Base-by-base conservation (phyloP, 305 asterid species). In the Plantago lanceolata region DNA sequence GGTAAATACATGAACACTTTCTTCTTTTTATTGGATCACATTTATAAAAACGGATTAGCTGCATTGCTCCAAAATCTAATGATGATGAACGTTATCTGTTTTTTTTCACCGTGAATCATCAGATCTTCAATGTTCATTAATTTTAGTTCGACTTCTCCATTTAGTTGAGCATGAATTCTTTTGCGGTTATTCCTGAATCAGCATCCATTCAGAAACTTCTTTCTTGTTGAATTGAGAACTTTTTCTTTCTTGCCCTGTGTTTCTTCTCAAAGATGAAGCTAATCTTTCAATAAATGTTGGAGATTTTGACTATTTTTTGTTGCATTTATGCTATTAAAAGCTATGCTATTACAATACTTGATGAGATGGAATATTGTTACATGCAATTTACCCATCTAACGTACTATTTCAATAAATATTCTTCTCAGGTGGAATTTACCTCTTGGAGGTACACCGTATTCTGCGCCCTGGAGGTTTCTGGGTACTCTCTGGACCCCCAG, bases 401-500 rank as follows among this genome's bases (percentile, higher is more conserved):
- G 50, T 4, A 62, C 63, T 45, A 19, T 20, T 60, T 26, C 33
- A 29, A 33, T 44, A 2, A 4, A 24, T 48, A 55, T 61, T 50
- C 35, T 68, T 67, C 67, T 63, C 85, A 93, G 98, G 97, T 68
- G 98, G 97, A 59, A 61, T 93, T 64, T 89, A 87, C 79, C 95
- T 93, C 74, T 75, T 89, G 57, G 98, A 93, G 71, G 64, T 93
- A 56, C 89, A 93, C 55, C 97, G 97, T 53, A 85, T 93, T 65
- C 81, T 93, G 62, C 86, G 97, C 6, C 88, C 96, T 3, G 95
- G 87, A 11, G 98, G 98, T 66, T 93, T 93, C 76, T 89, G 98
- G 98, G 91, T 87, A 63, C 96, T 93, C 43, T 93, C 97, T 2
- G 97, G 98, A 19, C 98, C 97, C 15, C 98, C 98, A 0, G 84